Evolutionary conservation across 1,284 basidiomycete species (phyloP), one percentile per base, ranked within the genome.

Genomic region (Vanrija pseudolonga): DNA sequence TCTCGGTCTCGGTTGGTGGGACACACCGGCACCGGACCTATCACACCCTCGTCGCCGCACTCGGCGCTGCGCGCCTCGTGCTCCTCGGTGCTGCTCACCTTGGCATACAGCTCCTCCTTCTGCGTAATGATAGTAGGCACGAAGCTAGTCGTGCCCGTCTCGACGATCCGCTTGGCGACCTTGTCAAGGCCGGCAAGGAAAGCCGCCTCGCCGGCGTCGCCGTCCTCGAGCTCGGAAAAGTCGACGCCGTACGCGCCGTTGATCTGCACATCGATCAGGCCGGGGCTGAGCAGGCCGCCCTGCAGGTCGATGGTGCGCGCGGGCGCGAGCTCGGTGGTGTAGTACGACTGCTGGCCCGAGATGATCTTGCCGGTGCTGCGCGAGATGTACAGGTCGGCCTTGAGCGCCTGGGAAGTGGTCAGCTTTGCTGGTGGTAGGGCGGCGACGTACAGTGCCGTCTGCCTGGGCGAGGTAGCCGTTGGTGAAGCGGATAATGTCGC

Each of bases 191-290:
- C 87, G n/a, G 81, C 65, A 42, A 79, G 77, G 74, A 91, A 93
- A 40, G 49, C 50, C 43, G 82, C 80, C 55, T 89, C 87, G 60
- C 87, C 82, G 12, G 80, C 83, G 19, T 87, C 83, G 61, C 84
- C 86, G 15, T 50, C 49, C n/a, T 67, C 61, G 20, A 76, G 61
- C 36, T 90, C 83, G 18, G 88, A 90, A 66, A 94, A 94, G 74
- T 95, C 91, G 65, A 93, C 86, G 17, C 88, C 87, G 71, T 90
- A 95, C 7, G 85, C 91, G 46, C 91, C 91, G 64, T 95, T 68
- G 55, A 62, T 67, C 62, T 36, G 73, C 85, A 89, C 92, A 58
- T 90, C 88, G 53, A 85, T 95, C 38, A 86, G 84, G 0, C 89
- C 89, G 2, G 85, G 84, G 11, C 82, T 88, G 77, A 89, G 88